These are phyloP conservation scores for Pythium utonaiense DNA, from an alignment of 352 stramenopile species.

Conservation along the genomic window DNA sequence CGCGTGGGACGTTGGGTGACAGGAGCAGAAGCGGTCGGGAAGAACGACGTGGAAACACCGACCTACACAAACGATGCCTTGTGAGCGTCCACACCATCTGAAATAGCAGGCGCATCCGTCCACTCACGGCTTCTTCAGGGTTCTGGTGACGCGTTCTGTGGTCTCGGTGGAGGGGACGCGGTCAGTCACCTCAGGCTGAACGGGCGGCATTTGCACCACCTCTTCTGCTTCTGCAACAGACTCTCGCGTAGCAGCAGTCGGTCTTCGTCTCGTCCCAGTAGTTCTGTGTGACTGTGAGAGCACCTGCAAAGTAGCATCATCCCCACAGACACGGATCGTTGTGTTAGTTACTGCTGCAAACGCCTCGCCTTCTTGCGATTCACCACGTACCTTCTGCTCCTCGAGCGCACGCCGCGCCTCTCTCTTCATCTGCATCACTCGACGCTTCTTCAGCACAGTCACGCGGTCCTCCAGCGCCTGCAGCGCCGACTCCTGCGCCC, in stretches of 20 bases:
- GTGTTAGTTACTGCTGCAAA: no score
- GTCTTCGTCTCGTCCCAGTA: not conserved
- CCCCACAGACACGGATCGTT: no score
- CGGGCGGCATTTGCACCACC: not conserved
- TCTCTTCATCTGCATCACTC: not conserved
- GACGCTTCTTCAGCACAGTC: constrained; percentile 12
- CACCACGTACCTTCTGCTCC: constrained; percentile 11
- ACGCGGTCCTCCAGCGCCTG: constrained; percentile 6
- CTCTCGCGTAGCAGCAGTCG: not conserved
- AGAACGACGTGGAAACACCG: not conserved
- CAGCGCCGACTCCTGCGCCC: constrained; percentile 16
- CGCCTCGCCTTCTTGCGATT: no score
- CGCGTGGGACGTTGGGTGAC: constrained; percentile 13
- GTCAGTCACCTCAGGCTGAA: not conserved
- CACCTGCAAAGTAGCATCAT: not conserved
- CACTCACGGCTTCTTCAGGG: not conserved
- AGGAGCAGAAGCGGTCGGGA: constrained; percentile 15
- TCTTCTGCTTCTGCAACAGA: not conserved
- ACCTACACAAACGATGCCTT: not conserved
- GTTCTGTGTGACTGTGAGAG: not conserved
- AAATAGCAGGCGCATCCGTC: not conserved
- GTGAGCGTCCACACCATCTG: not conserved
- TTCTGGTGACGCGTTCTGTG: not conserved
- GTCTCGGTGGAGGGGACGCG: not conserved
- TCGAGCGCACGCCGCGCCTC: constrained; percentile 5